Percentiles rank a stretch among this genome's conserved stretches.
These are phyloP conservation scores for Verticillium dahliae DNA, from an alignment of 2,329 filamentous ascomycete genomes.

Conservation along the genomic window DNA sequence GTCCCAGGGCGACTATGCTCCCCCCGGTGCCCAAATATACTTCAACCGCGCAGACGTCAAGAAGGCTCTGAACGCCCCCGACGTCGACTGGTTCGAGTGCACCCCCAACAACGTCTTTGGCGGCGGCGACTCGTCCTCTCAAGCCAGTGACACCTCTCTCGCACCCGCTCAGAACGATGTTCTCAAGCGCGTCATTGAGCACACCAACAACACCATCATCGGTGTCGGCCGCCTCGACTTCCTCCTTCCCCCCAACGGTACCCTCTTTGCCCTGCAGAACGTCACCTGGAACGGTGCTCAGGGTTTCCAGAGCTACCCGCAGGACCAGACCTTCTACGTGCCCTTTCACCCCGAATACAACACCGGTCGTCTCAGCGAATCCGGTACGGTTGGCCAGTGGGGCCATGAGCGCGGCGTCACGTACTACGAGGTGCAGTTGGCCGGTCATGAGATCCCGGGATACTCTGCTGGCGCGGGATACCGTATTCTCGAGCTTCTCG, in stretches of 20 bases:
- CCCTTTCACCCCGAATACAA: conserved; percentile 22
- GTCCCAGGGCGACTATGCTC: conserved; percentile 48
- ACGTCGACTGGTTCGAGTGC: conserved; percentile 20
- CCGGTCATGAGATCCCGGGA: conserved; percentile 18
- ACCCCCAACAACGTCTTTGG: conserved; percentile 18
- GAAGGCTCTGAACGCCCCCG: conserved; percentile 57
- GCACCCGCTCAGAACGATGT: conserved; percentile 7
- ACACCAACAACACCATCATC: conserved; percentile 24
- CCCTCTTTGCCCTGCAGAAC: conserved; percentile 60
- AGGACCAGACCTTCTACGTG: conserved; percentile 4
- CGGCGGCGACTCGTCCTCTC: conserved; percentile 5
- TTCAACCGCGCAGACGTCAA: conserved; percentile 69
- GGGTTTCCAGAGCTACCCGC: conserved; percentile 51
- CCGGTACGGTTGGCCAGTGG: conserved; percentile 9
- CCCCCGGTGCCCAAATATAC: conserved; percentile 56
- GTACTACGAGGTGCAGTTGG: conserved; percentile 10
- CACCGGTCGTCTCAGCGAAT: conserved; percentile 2
- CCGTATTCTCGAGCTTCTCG: conserved; percentile 18
- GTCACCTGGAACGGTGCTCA: conserved; percentile 64
- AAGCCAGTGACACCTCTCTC: conserved; percentile 4
- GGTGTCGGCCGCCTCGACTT: conserved; percentile 34
- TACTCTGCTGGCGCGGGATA: conserved; percentile 20
- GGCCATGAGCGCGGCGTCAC: conserved; percentile 11
- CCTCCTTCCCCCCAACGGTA: conserved; percentile 56
- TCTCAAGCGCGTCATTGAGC: conserved; percentile 20